These are phyloP conservation scores for Coriaria nepalensis DNA, from an alignment of 306 rosid species.

Conservation along the genomic window DNA sequence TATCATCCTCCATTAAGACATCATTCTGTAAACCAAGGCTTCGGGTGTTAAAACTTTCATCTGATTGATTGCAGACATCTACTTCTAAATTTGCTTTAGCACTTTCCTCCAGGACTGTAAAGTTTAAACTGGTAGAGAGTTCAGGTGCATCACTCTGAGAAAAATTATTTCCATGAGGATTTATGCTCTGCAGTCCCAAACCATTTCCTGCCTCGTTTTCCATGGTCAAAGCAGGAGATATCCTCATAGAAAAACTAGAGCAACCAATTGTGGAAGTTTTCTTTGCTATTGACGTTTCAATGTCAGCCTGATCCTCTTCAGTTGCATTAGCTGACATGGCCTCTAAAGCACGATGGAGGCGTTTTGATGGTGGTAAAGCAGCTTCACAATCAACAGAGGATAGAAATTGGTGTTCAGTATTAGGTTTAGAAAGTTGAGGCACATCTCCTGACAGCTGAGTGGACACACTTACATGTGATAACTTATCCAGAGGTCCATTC, in stretches of 20 bases:
- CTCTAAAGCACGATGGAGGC: constrained; percentile 93
- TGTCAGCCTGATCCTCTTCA: constrained; percentile 39
- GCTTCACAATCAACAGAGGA: constrained; percentile 68
- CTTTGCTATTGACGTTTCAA: constrained; percentile 24
- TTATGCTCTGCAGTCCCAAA: constrained; percentile 16
- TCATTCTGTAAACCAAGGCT: constrained; percentile 21
- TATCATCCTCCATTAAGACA: constrained; percentile 15
- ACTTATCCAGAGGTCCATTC: constrained; percentile 28
- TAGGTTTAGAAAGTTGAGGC: constrained; percentile 34
- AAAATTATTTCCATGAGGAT: constrained; percentile 19
- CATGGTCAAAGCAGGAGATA: constrained; percentile 15
- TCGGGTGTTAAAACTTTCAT: constrained; percentile 17
- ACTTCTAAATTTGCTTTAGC: constrained; percentile 17
- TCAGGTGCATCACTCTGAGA: constrained; percentile 18
- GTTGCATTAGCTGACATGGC: constrained; percentile 98
- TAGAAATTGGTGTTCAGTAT: constrained; percentile 57
- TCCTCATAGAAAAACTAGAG: constrained; percentile 19
- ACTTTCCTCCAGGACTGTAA: constrained; percentile 20
- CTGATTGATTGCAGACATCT: constrained; percentile 18
- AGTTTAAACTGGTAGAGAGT: constrained; percentile 24
- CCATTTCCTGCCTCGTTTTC: constrained; percentile 24
- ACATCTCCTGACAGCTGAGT: constrained; percentile 26
- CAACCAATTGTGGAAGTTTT: constrained; percentile 22
- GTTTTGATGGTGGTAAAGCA: constrained; percentile 87
- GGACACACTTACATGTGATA: constrained; percentile 31